Evolutionary conservation across 148 eudicot genomes (phyloP), one percentile per base, ranked within the genome.

Genomic region (Vaccinium vitisidaea): DNA sequence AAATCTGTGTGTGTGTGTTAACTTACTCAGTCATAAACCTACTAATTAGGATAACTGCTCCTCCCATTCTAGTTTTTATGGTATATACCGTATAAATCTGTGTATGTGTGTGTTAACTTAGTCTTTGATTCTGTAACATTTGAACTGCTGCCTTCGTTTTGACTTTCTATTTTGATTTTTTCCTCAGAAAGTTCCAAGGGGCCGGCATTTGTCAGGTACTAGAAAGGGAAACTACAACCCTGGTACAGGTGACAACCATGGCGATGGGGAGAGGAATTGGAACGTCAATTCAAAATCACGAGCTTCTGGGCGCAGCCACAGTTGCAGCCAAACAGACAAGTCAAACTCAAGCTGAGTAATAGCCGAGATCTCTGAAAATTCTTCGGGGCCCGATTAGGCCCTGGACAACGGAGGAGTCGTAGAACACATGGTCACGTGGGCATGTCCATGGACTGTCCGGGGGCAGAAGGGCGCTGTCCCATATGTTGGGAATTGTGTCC

Each of bases 391-490:
- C 99, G 5, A 97, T 90, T 21, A 96, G 88, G 52, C 99, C 98
- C 96, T 96, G 95, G 43, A 97, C 91, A 79, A 97, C 98, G 0
- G 98, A 93, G 43, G 99, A 96, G 58, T 91, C 93, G 52, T 92
- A 97, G 90, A 95, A 95, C 39, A 92, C 92, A 15, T 89, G 88
- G 85, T 97, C 98, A 21, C 90, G 61, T 3, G 93, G 92, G 86
- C 99, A 97, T 2, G 99, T 95, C 99, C 99, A 97, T 4, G 96
- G 95, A 84, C 99, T 97, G 83, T 89, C 88, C 0, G 92, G 86
- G 52, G 99, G 98, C 54, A 97, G 90, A 71, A 74, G 46, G 27
- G 85, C 69, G 19, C 92, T 80, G 83, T 91, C 89, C 61, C 99
- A 95, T 10, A 97, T 87, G 65, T 90, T 54, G 10, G 93, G 95